Evolutionary conservation across 2,329 filamentous ascomycete species (phyloP), one percentile per base, ranked within the genome.

Genomic region (Magnaporthiopsis rhizophila): DNA sequence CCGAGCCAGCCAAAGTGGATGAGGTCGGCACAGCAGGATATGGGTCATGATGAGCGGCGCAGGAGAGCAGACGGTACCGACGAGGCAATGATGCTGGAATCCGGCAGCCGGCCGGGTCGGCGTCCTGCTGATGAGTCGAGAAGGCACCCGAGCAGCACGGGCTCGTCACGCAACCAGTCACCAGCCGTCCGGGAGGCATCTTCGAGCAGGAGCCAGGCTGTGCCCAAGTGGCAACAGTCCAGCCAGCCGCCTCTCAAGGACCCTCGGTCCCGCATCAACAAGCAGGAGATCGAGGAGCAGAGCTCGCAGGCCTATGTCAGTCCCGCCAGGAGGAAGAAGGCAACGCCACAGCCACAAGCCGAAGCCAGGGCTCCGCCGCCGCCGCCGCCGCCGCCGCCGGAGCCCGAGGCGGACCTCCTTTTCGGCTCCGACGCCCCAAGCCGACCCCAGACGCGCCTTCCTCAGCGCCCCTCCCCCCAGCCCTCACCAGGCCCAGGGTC

Each of bases 1-100:
- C 82, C 89, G 2, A 90, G 75, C 71, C 91, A 97, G 72, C 95
- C 95, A 0, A 95, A 91, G 72, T 99, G 95, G 95, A 97, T 99
- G 94, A 87, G 89, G 70, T 89, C 93, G 65, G 83, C 86, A 3
- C 83, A 85, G 58, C 76, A 80, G 64, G 79, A 81, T 2, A 77
- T 75, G 50, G 68, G 26, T 15, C 50, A 61, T 5, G 9, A 32
- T 9, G 58, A 45, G 18, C 53, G 62, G 24, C 50, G 62, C 30
- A 30, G 30, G 57, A 60, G 62, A 18, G 58, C 62, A 21, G 76
- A 79, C 26, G 78, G 83, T 7, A 91, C 89, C 0, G 85, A 91
- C 67, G 89, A 92, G 77, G 92, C 91, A 6, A 79, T 92, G 74
- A 89, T 94, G 86, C 80, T 97, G 2, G 92, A 96, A 71, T 80